A percentile compares a stretch with the other conserved stretches of the same genome.
Conservation (phyloP, 1,284 basidiomycete species). For the Exobasidium cylindrosporum region DNA sequence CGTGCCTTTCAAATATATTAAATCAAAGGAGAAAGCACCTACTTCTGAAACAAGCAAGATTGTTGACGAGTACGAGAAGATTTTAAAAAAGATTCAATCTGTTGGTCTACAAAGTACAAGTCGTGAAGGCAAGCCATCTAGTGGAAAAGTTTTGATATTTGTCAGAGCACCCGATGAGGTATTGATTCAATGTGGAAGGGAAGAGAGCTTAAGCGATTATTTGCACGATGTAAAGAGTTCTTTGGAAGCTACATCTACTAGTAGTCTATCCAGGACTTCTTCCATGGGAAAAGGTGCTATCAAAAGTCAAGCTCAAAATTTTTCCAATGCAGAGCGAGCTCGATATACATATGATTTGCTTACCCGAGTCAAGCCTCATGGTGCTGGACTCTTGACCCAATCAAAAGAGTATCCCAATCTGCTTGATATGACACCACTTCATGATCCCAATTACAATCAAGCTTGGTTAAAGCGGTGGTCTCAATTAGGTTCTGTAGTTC, state of each 20-base stretch:
- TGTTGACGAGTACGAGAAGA: constrained; percentile 28
- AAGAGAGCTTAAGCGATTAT: constrained; percentile 34
- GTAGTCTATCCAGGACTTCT: constrained; percentile 17
- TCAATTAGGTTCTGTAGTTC: constrained; percentile 22
- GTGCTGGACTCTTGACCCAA: constrained; percentile 35
- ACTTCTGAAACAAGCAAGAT: constrained; percentile 23
- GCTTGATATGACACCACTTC: constrained; percentile 48
- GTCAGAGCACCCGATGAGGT: constrained; percentile 27
- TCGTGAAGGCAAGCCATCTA: constrained; percentile 26
- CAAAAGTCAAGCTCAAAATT: constrained; percentile 1
- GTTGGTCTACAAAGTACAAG: constrained; percentile 42
- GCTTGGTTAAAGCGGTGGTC: constrained; percentile 45
- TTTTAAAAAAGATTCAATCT: constrained; percentile 27
- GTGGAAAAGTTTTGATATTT: constrained; percentile 42
- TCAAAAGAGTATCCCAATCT: constrained; percentile 42
- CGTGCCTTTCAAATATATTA: constrained; percentile 26
- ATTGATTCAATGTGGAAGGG: constrained; percentile 10
- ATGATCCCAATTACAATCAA: constrained; percentile 44
- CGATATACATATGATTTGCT: constrained; percentile 18
- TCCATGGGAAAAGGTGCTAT: constrained; percentile 16
- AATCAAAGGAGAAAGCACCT: constrained; percentile 26
- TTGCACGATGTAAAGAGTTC: constrained; percentile 38
- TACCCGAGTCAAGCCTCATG: constrained; percentile 15
- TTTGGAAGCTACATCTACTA: constrained; percentile 13
- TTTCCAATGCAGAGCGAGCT: constrained; percentile 14